These are phyloP conservation scores for Gregarina niphandrodes DNA, from an alignment of 169 alveolate genomes.

Conservation along the genomic window DNA sequence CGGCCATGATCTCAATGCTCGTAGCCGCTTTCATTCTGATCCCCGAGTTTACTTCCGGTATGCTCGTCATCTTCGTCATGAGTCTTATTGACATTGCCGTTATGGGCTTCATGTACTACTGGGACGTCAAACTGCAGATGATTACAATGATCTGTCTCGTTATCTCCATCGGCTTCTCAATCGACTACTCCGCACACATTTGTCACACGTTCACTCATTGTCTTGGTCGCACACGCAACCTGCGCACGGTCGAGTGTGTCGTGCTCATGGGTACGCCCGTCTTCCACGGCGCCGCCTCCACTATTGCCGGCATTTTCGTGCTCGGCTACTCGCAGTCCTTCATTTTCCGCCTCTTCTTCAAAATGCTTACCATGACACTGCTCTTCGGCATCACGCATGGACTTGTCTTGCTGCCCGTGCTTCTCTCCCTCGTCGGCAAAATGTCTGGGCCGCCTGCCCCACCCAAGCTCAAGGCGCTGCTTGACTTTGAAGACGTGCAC, in stretches of 20 bases:
- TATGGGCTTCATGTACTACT: slow-evolving; percentile 36
- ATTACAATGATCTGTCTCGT: slow-evolving; percentile 32
- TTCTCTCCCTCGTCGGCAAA: too few relatives aligned
- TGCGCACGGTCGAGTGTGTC: slow-evolving; percentile 27
- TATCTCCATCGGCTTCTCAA: slow-evolving; percentile 37
- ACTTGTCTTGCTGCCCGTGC: slow-evolving; percentile 16
- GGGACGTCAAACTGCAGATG: slow-evolving; percentile 34
- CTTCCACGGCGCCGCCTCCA: slow-evolving; percentile 39
- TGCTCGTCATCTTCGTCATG: slow-evolving; percentile 27
- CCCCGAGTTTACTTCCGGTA: slow-evolving; percentile 30
- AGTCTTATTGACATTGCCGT: slow-evolving; percentile 32
- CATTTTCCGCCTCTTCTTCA: slow-evolving; percentile 37
- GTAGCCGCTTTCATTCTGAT: slow-evolving; percentile 26
- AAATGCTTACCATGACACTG: slow-evolving; percentile 37
- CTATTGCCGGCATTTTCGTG: slow-evolving; percentile 29
- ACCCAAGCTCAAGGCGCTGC: too few relatives aligned
- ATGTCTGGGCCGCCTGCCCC: too few relatives aligned
- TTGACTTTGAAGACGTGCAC: too few relatives aligned
- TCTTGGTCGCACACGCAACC: slow-evolving; percentile 22
- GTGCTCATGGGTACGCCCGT: slow-evolving; percentile 40
- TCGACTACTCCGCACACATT: slow-evolving; percentile 38
- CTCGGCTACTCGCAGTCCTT: slow-evolving; percentile 31
- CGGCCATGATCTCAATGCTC: slow-evolving; percentile 31
- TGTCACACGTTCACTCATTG: slow-evolving; percentile 38
- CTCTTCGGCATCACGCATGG: slow-evolving; percentile 27